Evolutionary conservation across 2,329 filamentous ascomycete genomes (phyloP).

Genomic region (Magnaporthiopsis rhizophila): DNA sequence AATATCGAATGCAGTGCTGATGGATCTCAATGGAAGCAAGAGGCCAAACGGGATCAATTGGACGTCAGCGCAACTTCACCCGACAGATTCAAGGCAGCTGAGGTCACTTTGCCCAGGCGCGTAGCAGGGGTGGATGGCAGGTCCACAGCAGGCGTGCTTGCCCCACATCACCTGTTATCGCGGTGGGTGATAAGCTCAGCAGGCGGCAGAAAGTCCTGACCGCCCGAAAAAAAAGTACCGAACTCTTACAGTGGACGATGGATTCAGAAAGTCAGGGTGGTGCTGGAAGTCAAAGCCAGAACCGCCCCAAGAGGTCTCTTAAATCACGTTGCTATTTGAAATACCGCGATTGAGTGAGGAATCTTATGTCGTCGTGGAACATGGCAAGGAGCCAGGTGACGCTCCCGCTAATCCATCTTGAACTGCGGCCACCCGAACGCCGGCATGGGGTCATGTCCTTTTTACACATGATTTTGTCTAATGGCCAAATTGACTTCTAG

Average conservation of each 20-base stretch:
- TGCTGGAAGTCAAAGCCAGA: too few species aligned
- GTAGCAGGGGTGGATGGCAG: background rate
- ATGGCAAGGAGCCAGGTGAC: too few species aligned
- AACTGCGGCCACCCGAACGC: too few species aligned
- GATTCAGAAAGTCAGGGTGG: background rate
- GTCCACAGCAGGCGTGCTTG: background rate
- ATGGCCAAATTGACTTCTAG: too few species aligned
- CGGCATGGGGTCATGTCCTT: background rate
- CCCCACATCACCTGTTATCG: background rate
- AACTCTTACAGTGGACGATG: background rate
- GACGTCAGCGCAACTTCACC: background rate
- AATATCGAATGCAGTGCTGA: background rate
- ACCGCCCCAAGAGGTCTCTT: too few species aligned
- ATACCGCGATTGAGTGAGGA: too few species aligned
- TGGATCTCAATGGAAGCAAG: background rate
- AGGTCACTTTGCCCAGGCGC: background rate
- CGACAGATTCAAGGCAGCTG: background rate
- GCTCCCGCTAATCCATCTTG: background rate
- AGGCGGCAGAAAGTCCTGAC: background rate
- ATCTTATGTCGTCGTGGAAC: too few species aligned
- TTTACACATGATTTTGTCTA: background rate
- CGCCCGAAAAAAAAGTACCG: background rate
- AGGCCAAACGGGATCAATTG: background rate
- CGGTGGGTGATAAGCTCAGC: background rate
- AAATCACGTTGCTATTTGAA: too few species aligned